phyloP scores from a whole-genome alignment of 2,329 filamentous ascomycete genomes.

The Grosmannia huntii region DNA sequence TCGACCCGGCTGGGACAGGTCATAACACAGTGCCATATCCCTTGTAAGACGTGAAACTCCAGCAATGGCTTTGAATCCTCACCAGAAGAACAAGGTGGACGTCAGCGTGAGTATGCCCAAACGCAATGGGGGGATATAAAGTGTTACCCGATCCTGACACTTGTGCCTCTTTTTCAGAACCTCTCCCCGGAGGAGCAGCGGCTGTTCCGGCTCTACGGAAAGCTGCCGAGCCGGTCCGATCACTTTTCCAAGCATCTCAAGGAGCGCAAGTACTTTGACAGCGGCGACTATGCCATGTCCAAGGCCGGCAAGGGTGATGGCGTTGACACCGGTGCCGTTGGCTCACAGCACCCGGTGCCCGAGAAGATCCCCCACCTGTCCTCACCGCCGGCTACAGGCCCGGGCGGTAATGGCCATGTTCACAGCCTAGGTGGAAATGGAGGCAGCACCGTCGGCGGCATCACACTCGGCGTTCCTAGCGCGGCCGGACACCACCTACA shows the following conservation, averaged over 20 bases:
- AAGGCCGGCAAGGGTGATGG: conserved; percentile 95
- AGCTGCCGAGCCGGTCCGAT: conserved; percentile 92
- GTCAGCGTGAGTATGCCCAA: conserved; percentile 55
- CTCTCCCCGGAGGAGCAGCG: conserved; percentile 91
- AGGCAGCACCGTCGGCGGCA: conserved; percentile 20
- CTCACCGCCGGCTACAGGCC: conserved; percentile 39
- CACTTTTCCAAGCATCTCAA: conserved; percentile 97
- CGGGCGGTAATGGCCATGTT: conserved; percentile 15
- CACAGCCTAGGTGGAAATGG: conserved; percentile 16
- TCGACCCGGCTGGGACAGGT: not conserved
- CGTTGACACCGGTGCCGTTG: conserved; percentile 84
- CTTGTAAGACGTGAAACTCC: not conserved
- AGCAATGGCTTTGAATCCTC: conserved; percentile 58
- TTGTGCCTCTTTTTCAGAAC: conserved; percentile 41
- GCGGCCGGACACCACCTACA: conserved; percentile 35
- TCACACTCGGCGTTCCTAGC: conserved; percentile 26
- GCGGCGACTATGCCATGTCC: conserved; percentile 88
- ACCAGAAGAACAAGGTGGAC: conserved; percentile 98
- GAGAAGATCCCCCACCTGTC: conserved; percentile 90
- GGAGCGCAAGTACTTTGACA: conserved; percentile 98
- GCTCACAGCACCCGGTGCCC: conserved; percentile 85
- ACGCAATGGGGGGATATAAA: too few species aligned
- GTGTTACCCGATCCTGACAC: not conserved
- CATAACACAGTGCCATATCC: not conserved
- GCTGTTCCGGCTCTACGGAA: conserved; percentile 93